Percentiles rank a stretch among this genome's conserved stretches.
phyloP scores from a whole-genome alignment of 495 filamentous ascomycete genomes.

The Sphaerosporella brunnea region DNA sequence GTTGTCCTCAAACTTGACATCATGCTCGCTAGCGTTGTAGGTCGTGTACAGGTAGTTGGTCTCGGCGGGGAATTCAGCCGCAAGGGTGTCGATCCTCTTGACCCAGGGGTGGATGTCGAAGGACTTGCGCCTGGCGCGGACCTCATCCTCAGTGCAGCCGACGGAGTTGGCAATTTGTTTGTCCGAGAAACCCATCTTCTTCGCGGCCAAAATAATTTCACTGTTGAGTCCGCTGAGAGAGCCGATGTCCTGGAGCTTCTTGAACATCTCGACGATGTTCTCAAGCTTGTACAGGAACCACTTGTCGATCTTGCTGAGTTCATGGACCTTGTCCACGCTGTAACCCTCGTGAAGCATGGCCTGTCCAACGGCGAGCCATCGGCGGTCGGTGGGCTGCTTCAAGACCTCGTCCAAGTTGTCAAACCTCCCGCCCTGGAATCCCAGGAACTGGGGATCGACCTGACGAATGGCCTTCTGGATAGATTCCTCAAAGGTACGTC shows the following conservation, averaged over 20 bases:
- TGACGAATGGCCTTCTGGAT: slow-evolving; percentile 96
- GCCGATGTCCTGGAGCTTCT: slow-evolving; percentile 72
- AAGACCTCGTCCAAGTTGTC: slow-evolving; percentile 82
- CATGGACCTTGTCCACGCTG: slow-evolving; percentile 73
- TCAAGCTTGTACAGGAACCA: slow-evolving; percentile 97
- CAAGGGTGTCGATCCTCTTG: slow-evolving; percentile 95
- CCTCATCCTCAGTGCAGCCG: slow-evolving; percentile 69
- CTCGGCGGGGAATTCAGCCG: slow-evolving; percentile 92
- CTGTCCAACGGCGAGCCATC: slow-evolving; percentile 94
- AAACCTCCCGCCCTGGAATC: slow-evolving; percentile 90
- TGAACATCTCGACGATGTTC: slow-evolving; percentile 81
- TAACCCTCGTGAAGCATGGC: slow-evolving; percentile 95
- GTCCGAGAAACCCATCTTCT: slow-evolving; percentile 96
- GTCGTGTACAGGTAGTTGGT: slow-evolving; percentile 98
- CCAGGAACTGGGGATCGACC: slow-evolving; percentile 78
- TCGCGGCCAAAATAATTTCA: slow-evolving; percentile 71
- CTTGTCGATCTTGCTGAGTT: slow-evolving; percentile 87
- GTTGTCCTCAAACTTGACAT: slow-evolving; percentile 89
- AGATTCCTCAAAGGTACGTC: slow-evolving; percentile 95
- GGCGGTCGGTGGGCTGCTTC: slow-evolving; percentile 77
- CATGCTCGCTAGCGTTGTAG: slow-evolving; percentile 90
- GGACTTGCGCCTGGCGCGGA: slow-evolving; percentile 64
- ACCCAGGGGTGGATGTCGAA: slow-evolving; percentile 81
- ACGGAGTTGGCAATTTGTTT: slow-evolving; percentile 84
- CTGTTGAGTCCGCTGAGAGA: slow-evolving; percentile 71